Percentiles rank a stretch among this genome's conserved stretches.
Conservation (phyloP, 2,329 filamentous ascomycete species). For the Metarhizium robertsii region DNA sequence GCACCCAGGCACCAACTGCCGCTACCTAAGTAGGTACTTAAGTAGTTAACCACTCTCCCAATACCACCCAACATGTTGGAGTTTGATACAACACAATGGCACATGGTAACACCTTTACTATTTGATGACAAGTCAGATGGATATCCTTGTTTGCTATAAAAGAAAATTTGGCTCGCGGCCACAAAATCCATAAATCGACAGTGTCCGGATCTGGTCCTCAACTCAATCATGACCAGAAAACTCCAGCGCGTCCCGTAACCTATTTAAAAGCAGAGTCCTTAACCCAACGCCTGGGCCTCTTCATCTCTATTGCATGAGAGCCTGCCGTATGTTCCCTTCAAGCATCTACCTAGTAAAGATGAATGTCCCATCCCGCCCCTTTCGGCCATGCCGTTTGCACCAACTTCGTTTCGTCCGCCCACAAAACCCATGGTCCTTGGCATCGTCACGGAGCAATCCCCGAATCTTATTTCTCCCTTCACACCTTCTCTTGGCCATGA, state of each 20-base stretch:
- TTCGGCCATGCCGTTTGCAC: background rate
- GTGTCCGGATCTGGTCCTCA: background rate
- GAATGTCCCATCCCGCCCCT: background rate
- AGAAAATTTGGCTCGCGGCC: background rate
- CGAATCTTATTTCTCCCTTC: background rate
- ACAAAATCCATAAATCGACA: background rate
- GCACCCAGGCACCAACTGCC: no score
- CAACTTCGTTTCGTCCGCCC: background rate
- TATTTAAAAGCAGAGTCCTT: background rate
- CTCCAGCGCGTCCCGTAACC: background rate
- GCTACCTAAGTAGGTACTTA: no score
- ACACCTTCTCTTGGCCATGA: slow-evolving; percentile 18
- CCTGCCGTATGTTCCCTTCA: background rate
- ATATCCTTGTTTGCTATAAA: slow-evolving; percentile 1
- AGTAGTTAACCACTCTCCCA: background rate
- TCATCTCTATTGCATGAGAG: background rate
- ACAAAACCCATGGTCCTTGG: background rate
- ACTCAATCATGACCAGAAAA: slow-evolving; percentile 3
- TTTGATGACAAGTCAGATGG: background rate
- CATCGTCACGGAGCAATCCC: background rate
- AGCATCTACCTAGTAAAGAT: background rate
- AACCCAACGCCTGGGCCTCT: background rate
- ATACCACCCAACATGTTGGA: background rate
- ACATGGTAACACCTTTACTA: background rate
- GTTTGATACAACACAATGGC: no score